These are phyloP conservation scores for Przewalskia tangutica DNA, from an alignment of 257 asterid species.

Conservation along the genomic window DNA sequence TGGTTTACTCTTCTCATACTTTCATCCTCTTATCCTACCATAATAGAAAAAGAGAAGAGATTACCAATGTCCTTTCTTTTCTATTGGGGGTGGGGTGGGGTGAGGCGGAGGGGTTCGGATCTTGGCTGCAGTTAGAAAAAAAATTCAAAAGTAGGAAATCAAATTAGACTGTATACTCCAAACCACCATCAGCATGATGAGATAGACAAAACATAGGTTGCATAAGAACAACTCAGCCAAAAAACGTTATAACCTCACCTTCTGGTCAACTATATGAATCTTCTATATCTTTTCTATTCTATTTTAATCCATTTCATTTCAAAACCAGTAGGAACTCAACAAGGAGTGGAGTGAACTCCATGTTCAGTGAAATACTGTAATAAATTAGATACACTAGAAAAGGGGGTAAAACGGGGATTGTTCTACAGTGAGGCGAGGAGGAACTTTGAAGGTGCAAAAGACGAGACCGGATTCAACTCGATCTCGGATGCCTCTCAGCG, in stretches of 20 bases:
- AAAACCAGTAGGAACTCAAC: neutral
- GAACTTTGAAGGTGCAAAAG: constrained; percentile 55
- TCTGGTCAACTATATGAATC: neutral
- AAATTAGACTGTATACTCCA: too few relatives aligned
- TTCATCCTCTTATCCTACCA: too few relatives aligned
- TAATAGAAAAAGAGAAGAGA: too few relatives aligned
- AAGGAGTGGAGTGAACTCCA: neutral
- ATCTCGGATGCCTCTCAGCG: constrained; percentile 46
- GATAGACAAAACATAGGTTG: too few relatives aligned
- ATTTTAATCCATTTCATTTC: neutral
- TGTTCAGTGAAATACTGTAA: neutral
- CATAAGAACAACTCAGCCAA: neutral
- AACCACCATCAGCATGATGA: too few relatives aligned
- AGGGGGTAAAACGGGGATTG: neutral
- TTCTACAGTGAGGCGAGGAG: constrained; percentile 57
- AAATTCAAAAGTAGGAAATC: too few relatives aligned
- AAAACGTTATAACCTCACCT: neutral
- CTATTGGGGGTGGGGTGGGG: too few relatives aligned
- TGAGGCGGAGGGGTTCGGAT: too few relatives aligned
- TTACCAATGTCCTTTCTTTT: too few relatives aligned
- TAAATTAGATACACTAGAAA: neutral
- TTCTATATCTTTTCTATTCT: too few relatives aligned
- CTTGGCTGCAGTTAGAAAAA: too few relatives aligned
- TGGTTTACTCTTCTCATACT: too few relatives aligned
- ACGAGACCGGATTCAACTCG: constrained; percentile 34